Base-by-base conservation (phyloP, 2,329 filamentous ascomycete genomes). In the Ceratocystis alfenasii region DNA sequence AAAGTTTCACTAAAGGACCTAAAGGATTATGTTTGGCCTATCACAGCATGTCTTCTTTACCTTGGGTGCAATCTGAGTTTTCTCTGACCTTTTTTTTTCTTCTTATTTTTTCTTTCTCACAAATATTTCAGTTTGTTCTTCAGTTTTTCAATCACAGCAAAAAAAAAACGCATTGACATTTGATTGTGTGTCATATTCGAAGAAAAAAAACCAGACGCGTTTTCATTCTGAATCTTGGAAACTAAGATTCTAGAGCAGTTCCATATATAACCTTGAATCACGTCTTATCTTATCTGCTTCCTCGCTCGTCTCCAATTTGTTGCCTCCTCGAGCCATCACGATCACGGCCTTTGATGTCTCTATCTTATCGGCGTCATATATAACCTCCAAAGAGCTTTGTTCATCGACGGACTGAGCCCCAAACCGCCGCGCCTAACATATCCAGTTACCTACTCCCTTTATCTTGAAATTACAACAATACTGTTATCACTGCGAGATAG, bases 241-340 rank as follows among this genome's bases (percentile, higher is more conserved):
- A 59, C 30, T 10, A 36, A 59, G 48, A 36, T 59, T 33, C 55
- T 59, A 33, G 55, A 59, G 55, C 55, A 28, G 25, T 59, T 59
- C 55, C 55, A 59, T 33, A 33, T 59, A 59, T 59, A 8, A 59
- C 55, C 55, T 59, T 59, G 55, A 59, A n/a, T 36, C 55, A 59
- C 55, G 55, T 30, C 55, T 59, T 59, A 59, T 59, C 55, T 59
- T 59, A 59, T 59, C 55, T 59, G 48, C 20, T 59, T 59, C 12
- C 55, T 59, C 55, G 25, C 55, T 59, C 20, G 20, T 53, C 48
- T 33, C 28, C 55, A 17, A 30, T 33, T 50, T 33, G 22, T 36
- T 30, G 28, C 28, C 33, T 59, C n/a, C 5, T 59, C 7, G 17
- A 33, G 22, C n/a, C 28, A 25, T 59, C 55, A 59, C 55, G 55